These are phyloP conservation scores for Papiliotrema terrestris DNA, from an alignment of 1,284 basidiomycete genomes.

Conservation along the genomic window DNA sequence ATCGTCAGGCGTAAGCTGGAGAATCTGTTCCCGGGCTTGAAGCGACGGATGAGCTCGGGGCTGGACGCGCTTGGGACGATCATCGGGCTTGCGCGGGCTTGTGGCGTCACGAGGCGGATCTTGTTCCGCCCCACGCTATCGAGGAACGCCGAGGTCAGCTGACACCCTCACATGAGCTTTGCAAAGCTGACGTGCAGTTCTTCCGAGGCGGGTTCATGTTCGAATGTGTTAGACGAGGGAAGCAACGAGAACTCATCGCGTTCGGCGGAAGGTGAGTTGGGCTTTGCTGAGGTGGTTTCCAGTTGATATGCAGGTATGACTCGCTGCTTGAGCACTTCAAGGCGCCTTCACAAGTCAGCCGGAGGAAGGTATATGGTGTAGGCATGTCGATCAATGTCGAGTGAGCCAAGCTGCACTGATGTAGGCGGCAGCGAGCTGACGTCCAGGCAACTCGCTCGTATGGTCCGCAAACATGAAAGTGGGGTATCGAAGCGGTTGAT, in stretches of 20 bases:
- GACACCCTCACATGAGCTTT: neutral
- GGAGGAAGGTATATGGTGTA: constrained; percentile 50
- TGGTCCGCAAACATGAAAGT: constrained; percentile 49
- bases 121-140: constrained; percentile 51
- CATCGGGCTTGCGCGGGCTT: constrained; percentile 46
- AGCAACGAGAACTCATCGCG: constrained; percentile 52
- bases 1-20: constrained; percentile 27
- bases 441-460: constrained; percentile 48
- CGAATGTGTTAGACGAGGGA: constrained; percentile 51
- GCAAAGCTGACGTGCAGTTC: constrained; percentile 30
- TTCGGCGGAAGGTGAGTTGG: constrained; percentile 48
- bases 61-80: constrained; percentile 49
- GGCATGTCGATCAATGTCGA: constrained; percentile 55
- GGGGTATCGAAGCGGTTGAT: constrained; percentile 47
- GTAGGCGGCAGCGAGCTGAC: neutral
- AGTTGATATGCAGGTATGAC: constrained; percentile 49
- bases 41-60: constrained; percentile 36
- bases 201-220: constrained; percentile 56
- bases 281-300: neutral
- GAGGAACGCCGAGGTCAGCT: constrained; percentile 32
- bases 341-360: constrained; percentile 38
- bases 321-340: constrained; percentile 53
- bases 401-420: constrained; percentile 15
- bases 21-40: constrained; percentile 24
- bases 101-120: constrained; percentile 52